Evolutionary conservation across 352 stramenopile species (phyloP).

Genomic region (Pythium sp.): DNA sequence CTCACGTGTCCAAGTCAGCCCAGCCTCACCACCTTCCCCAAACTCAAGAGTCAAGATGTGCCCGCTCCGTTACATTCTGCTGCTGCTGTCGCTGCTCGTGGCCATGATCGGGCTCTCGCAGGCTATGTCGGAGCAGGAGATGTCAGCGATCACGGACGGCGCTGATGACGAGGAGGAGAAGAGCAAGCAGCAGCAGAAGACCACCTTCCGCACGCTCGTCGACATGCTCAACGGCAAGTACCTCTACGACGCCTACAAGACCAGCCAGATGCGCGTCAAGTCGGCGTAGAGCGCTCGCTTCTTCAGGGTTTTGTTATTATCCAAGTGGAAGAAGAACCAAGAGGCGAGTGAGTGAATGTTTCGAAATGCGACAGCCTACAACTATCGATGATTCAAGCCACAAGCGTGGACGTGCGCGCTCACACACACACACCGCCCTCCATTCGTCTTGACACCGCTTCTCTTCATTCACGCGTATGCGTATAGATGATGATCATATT

Average conservation of each 20-base stretch:
- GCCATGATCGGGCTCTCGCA: slow-evolving; percentile 83
- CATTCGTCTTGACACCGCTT: background rate
- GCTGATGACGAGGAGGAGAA: slow-evolving; percentile 58
- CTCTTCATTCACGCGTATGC: background rate
- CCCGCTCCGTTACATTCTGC: slow-evolving; percentile 83
- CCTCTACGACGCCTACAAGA: slow-evolving; percentile 81
- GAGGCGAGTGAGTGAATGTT: background rate
- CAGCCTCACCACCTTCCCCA: background rate
- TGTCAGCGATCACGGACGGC: slow-evolving; percentile 49
- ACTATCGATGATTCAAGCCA: background rate
- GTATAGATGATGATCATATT: slow-evolving; percentile 13
- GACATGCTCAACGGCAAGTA: slow-evolving; percentile 89
- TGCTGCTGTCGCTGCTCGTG: slow-evolving; percentile 80
- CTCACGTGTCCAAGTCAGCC: background rate
- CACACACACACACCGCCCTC: background rate
- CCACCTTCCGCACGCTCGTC: slow-evolving; percentile 67
- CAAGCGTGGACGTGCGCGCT: background rate
- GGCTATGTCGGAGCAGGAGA: slow-evolving; percentile 69
- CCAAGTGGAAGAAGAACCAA: background rate
- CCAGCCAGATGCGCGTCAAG: slow-evolving; percentile 60
- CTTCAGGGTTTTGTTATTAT: slow-evolving; percentile 14
- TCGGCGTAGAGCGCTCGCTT: slow-evolving; percentile 25
- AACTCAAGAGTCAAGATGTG: slow-evolving; percentile 43
- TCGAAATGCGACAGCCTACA: background rate
- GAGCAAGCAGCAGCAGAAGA: slow-evolving; percentile 47